Percentiles rank a stretch among this genome's conserved stretches.
Conservation (phyloP, 2,329 filamentous ascomycete species). For the Arthrobotrys iridis region DNA sequence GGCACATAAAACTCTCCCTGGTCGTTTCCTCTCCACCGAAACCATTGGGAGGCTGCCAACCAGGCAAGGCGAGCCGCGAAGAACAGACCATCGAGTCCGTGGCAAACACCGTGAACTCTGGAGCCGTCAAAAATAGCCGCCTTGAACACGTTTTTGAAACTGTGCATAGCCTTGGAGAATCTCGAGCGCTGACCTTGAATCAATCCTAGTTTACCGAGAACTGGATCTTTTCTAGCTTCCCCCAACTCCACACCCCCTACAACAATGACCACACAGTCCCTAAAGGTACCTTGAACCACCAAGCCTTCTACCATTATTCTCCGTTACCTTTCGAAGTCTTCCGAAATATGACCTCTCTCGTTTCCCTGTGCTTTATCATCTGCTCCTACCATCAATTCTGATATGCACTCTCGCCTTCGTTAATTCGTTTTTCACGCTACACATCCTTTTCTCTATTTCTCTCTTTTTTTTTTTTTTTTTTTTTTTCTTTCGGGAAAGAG, state of each 20-base stretch:
- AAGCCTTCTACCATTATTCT: slow-evolving; percentile 2
- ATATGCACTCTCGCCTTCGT: slow-evolving; percentile 10
- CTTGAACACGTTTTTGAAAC: slow-evolving; percentile 43
- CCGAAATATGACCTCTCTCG: slow-evolving; percentile 43
- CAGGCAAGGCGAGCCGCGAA: slow-evolving; percentile 42
- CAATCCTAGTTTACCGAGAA: slow-evolving; percentile 38
- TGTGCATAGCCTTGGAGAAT: slow-evolving; percentile 38
- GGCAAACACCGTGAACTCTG: slow-evolving; percentile 28
- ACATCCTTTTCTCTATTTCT: slow-evolving; percentile 5
- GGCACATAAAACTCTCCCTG: slow-evolving; percentile 25
- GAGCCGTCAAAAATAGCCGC: slow-evolving; percentile 40
- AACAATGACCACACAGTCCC: slow-evolving; percentile 53
- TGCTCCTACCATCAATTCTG: background rate
- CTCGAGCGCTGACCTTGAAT: slow-evolving; percentile 33
- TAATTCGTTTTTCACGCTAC: background rate
- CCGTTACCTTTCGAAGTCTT: slow-evolving; percentile 18
- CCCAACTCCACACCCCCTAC: slow-evolving; percentile 20
- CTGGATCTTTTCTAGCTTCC: slow-evolving; percentile 37
- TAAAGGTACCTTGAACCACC: slow-evolving; percentile 47
- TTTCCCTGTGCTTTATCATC: slow-evolving; percentile 19
- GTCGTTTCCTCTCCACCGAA: slow-evolving; percentile 42
- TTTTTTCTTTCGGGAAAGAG: slow-evolving; percentile 2
- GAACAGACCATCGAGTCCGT: slow-evolving; percentile 11
- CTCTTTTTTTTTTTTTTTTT: no score
- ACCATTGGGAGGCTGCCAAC: slow-evolving; percentile 40